Percentiles rank a stretch among this genome's conserved stretches.
phyloP scores from a whole-genome alignment of 1,139 yeast species.

The Arxiozyma heterogenica region DNA sequence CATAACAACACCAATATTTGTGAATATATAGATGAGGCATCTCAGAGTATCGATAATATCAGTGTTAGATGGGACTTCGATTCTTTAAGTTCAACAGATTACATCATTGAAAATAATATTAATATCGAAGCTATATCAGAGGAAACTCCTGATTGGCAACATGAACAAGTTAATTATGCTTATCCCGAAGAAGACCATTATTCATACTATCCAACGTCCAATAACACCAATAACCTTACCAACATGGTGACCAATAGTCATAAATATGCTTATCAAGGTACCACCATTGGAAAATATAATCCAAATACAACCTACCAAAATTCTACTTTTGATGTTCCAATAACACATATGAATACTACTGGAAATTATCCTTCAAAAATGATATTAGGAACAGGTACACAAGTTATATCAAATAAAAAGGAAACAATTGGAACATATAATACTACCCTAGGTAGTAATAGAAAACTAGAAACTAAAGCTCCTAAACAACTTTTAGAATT shows the following conservation, averaged over 20 bases:
- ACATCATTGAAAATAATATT: conserved; percentile 58
- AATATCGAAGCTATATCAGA: conserved; percentile 39
- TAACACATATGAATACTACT: conserved; percentile 20
- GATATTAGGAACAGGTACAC: conserved; percentile 21
- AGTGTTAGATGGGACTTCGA: conserved; percentile 87
- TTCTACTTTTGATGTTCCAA: conserved; percentile 22
- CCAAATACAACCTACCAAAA: conserved; percentile 17
- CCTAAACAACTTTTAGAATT: conserved; percentile 67
- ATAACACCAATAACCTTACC: conserved; percentile 18
- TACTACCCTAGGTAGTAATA: conserved; percentile 11
- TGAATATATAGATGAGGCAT: conserved; percentile 15
- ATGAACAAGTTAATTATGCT: conserved; percentile 31
- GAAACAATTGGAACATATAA: conserved; percentile 18
- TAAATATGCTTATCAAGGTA: conserved; percentile 22
- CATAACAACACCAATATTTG: conserved; percentile 1
- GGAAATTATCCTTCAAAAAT: conserved; percentile 21
- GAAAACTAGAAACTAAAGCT: conserved; percentile 38
- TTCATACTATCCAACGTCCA: conserved; percentile 22
- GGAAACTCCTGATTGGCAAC: conserved; percentile 32
- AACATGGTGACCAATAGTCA: neutral
- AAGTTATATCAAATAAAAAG: conserved; percentile 14
- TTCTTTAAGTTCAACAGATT: conserved; percentile 62
- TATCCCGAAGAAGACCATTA: conserved; percentile 33
- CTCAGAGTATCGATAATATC: conserved; percentile 33
- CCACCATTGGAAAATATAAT: conserved; percentile 29